Evolutionary conservation across 441 rosid genomes (phyloP).

Genomic region (Populus hybrid): DNA sequence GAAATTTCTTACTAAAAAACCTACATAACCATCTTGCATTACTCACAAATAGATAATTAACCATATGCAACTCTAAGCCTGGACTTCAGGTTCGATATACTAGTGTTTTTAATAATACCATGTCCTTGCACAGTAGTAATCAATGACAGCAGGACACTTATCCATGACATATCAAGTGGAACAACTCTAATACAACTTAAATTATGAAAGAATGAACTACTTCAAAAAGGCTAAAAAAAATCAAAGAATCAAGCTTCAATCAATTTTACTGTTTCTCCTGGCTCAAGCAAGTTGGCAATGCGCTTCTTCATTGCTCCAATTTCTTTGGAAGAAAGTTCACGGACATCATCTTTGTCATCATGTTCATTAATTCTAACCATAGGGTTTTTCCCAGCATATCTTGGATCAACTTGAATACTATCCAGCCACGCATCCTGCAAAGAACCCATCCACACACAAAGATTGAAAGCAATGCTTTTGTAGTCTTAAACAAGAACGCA

Average conservation of each 20-base stretch:
- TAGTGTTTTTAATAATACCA: background rate
- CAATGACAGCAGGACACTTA: background rate
- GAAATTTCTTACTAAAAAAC: background rate
- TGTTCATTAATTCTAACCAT: constrained; percentile 28
- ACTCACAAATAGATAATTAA: background rate
- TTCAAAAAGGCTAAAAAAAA: background rate
- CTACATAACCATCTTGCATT: background rate
- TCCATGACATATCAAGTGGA: background rate
- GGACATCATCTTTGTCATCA: constrained; percentile 28
- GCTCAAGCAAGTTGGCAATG: constrained; percentile 72
- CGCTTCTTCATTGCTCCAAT: constrained; percentile 74
- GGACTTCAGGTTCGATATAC: background rate
- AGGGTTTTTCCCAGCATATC: constrained; percentile 43
- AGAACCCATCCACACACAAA: constrained; percentile 3
- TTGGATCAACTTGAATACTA: constrained; percentile 57
- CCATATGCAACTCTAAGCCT: background rate
- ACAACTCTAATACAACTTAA: background rate
- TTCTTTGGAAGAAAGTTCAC: constrained; percentile 69
- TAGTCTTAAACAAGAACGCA: background rate
- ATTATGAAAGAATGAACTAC: background rate
- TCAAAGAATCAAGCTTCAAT: background rate
- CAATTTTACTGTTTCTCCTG: constrained; percentile 80
- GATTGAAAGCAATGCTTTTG: background rate
- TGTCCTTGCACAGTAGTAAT: background rate
- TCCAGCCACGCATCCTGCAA: constrained; percentile 98